Evolutionary conservation across 164 flowering plant genomes (phyloP), one percentile per base, ranked within the genome.

Genomic region (Berberis thunbergii): DNA sequence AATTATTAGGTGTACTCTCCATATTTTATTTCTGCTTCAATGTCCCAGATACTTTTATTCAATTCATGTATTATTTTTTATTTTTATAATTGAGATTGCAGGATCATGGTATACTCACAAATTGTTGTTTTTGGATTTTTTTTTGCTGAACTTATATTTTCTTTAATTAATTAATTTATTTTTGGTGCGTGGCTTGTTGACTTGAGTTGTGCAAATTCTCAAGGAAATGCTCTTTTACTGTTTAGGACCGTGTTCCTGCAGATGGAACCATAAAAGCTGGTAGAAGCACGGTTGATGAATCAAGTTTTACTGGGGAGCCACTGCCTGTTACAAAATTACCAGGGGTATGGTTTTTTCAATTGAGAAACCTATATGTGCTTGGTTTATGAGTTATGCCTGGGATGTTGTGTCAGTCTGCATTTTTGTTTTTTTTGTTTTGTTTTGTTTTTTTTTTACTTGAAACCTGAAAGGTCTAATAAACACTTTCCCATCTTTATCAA

Each of bases 301-400:
- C 99, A 64, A 86, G 94, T 72, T 85, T 95, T 69, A 91, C 97
- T 1, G 99, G 99, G 69, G 99, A 95, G 80, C 97, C 97, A 65
- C 72, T 95, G 65, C 99, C 99, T 43, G 88, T 88, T 64, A 87
- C 93, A 40, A 95, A 95, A 78, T 42, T 89, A 54, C 84, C 90
- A 64, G 99, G 92, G 97, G 99, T 91, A 85, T 65, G 67, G 49
- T 43, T 68, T 9, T 63, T 50, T 39, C 43, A 41, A 52, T 1
- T 66, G 41, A 46, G 41, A 54, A 54, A 12, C 49, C 26, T 45
- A 12, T 54, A 60, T 43, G 10, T 44, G 55, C 13, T n/a, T 49
- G 43, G 54, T 10, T 42, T 5, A 7, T 40, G 39, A 62, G 7
- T 41, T 4, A 2, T 45, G 8, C 49, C 53, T 55, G 50, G 55